A percentile compares a stretch with the other conserved stretches of the same genome.
These are phyloP conservation scores for Colletotrichum orchidophilum DNA, from an alignment of 2,329 filamentous ascomycete species.

Conservation along the genomic window DNA sequence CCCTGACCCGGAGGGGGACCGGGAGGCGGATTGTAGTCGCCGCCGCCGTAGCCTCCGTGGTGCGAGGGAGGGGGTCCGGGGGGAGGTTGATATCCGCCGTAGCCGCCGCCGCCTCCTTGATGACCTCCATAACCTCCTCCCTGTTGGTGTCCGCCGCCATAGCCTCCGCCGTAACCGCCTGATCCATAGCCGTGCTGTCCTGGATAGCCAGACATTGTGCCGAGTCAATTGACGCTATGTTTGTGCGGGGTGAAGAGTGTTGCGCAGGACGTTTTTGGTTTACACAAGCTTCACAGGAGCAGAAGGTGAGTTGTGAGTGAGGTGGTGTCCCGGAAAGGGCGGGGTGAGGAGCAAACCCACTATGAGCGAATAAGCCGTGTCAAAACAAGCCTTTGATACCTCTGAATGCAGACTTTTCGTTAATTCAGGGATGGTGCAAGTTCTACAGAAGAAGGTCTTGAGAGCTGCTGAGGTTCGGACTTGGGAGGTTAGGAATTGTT, in stretches of 20 bases:
- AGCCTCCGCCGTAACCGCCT: slow-evolving; percentile 38
- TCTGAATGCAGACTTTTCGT: not conserved
- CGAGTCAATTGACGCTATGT: not conserved
- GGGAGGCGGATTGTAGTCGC: slow-evolving; percentile 31
- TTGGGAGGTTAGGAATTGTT: slow-evolving; percentile 17
- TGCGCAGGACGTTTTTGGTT: slow-evolving; percentile 5
- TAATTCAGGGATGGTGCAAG: not conserved
- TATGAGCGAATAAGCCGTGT: slow-evolving; percentile 7
- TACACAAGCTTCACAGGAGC: not conserved
- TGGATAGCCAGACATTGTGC: slow-evolving; percentile 46
- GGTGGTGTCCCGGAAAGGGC: slow-evolving; percentile 1
- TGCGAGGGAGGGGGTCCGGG: slow-evolving; percentile 38
- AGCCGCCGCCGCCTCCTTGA: slow-evolving; percentile 38
- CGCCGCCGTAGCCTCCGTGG: slow-evolving; percentile 34
- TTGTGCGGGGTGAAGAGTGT: not conserved
- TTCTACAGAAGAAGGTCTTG: not conserved
- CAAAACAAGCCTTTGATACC: not conserved
- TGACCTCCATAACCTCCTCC: slow-evolving; percentile 34
- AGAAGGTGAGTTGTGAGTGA: slow-evolving; percentile 19
- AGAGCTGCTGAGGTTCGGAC: not conserved
- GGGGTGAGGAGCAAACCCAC: slow-evolving; percentile 22
- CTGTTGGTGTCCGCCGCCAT: slow-evolving; percentile 31
- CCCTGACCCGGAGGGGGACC: slow-evolving; percentile 39
- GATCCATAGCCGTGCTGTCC: slow-evolving; percentile 50
- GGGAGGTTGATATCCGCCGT: slow-evolving; percentile 43